Percentiles rank a stretch among this genome's conserved stretches.
Evolutionary conservation across 441 rosid species (phyloP).

Genomic region (Mallotus japonicus): DNA sequence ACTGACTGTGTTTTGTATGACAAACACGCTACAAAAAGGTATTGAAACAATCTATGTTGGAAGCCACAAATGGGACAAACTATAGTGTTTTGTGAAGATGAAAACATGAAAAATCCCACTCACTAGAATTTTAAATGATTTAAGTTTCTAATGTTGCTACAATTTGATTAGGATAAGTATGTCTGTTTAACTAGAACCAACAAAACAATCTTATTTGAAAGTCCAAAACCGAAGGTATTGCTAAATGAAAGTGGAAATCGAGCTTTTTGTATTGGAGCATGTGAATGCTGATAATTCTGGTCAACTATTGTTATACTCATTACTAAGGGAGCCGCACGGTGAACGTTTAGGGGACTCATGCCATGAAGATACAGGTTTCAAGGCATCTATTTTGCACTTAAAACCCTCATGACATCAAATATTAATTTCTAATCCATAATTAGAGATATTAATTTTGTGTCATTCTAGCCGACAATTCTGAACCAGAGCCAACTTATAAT

Average conservation of each 20-base stretch:
- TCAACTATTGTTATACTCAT: too few species aligned
- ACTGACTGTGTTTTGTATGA: neutral
- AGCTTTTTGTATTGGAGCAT: too few species aligned
- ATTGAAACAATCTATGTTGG: neutral
- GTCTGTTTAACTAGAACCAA: neutral
- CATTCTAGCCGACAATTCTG: too few species aligned
- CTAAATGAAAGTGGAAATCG: neutral
- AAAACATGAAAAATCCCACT: neutral
- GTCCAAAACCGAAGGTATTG: neutral
- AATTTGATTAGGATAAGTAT: neutral
- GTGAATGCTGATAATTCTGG: too few species aligned
- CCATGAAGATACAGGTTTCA: too few species aligned
- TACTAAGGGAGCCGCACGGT: too few species aligned
- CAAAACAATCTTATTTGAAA: neutral
- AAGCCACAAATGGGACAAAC: neutral
- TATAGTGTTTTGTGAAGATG: neutral
- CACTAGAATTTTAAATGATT: neutral
- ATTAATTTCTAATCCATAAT: too few species aligned
- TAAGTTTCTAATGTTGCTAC: neutral
- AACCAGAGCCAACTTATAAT: too few species aligned
- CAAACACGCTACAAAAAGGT: slow-evolving; percentile 7
- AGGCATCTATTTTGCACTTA: too few species aligned
- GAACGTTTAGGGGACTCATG: too few species aligned
- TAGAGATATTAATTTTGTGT: too few species aligned
- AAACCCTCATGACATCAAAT: too few species aligned